These are phyloP conservation scores for Saccharomyces mikatae DNA, from an alignment of 805 yeast species.

Conservation along the genomic window DNA sequence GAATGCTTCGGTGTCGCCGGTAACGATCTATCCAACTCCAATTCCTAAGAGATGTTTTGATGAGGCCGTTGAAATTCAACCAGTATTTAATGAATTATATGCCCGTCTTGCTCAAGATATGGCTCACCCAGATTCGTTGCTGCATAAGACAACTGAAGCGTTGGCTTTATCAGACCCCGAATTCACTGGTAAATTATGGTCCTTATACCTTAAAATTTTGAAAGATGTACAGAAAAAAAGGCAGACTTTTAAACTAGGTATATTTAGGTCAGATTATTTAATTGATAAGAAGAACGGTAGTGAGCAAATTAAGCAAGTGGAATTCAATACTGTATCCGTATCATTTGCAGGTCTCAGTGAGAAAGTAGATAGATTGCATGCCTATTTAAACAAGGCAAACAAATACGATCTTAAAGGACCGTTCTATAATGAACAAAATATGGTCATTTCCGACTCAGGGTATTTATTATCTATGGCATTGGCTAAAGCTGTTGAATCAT, in stretches of 20 bases:
- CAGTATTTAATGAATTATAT: constrained; percentile 64
- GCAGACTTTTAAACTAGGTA: constrained; percentile 69
- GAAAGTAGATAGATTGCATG: constrained; percentile 70
- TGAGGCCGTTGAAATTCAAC: constrained; percentile 59
- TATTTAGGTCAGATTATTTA: constrained; percentile 89
- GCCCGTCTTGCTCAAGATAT: constrained; percentile 50
- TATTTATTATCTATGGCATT: constrained; percentile 58
- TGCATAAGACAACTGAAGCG: constrained; percentile 45
- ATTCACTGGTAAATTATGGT: constrained; percentile 76
- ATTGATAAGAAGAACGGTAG: constrained; percentile 36
- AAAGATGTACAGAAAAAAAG: constrained; percentile 28
- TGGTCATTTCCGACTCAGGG: constrained; percentile 63
- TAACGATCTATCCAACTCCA: constrained; percentile 86
- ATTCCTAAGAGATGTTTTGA: constrained; percentile 62
- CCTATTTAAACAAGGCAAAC: constrained; percentile 52
- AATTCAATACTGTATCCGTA: constrained; percentile 91
- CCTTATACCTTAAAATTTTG: constrained; percentile 44
- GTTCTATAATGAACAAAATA: constrained; percentile 35
- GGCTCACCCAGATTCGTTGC: constrained; percentile 45
- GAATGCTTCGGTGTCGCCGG: constrained; percentile 62
- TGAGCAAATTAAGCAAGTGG: constrained; percentile 75
- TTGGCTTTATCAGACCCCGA: constrained; percentile 55
- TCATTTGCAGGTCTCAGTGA: constrained; percentile 88
- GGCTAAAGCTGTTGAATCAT: constrained; percentile 54
- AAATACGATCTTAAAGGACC: constrained; percentile 38